Evolutionary conservation across 2,329 filamentous ascomycete species (phyloP), one percentile per base, ranked within the genome.

Genomic region (Juglanconis oblonga): DNA sequence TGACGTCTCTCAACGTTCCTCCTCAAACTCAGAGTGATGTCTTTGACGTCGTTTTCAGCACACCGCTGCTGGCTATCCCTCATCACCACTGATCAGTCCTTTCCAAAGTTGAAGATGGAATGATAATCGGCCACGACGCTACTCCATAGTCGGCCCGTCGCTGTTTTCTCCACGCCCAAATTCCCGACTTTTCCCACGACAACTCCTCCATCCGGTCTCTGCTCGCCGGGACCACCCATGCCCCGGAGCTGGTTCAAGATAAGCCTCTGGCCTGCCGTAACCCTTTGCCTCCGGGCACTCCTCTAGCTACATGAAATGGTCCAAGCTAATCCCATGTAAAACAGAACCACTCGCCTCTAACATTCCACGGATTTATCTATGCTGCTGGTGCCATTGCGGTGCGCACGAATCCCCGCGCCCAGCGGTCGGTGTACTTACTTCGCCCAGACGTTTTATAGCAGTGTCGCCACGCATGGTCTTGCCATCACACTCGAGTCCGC

Each of bases 301-400:
- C 51, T 50, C 57, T 59, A 59, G 57, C 57, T 42, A 55, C 51
- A 59, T 42, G 36, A 42, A 14, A 55, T 53, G 38, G 57, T 55
- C 51, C 32, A 36, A 59, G 51, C 51, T 59, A 59, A 47, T 38
- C 13, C 35, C 11, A 40, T 42, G 56, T 52, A 32, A 47, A 48
- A 35, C 57, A 53, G 32, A 51, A 14, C 11, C 57, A 8, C 38
- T 42, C n/a, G 38, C 38, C 38, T 42, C 11, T 24, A 24, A 24
- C 24, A 24, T 24, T 42, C 38, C n/a, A 14, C 38, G 4, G 11
- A 10, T 42, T 42, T 42, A 42, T 42, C 38, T 42, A 14, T 42
- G 38, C 38, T 42, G 10, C n/a, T 42, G 38, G 11, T 38, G 8
- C 36, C 36, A 7, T 8, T 7, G 8, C 36, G 36, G 2, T 38